Evolutionary conservation across 768 basidiomycete species (phyloP).

Genomic region (Hortiboletus flavorubellus): DNA sequence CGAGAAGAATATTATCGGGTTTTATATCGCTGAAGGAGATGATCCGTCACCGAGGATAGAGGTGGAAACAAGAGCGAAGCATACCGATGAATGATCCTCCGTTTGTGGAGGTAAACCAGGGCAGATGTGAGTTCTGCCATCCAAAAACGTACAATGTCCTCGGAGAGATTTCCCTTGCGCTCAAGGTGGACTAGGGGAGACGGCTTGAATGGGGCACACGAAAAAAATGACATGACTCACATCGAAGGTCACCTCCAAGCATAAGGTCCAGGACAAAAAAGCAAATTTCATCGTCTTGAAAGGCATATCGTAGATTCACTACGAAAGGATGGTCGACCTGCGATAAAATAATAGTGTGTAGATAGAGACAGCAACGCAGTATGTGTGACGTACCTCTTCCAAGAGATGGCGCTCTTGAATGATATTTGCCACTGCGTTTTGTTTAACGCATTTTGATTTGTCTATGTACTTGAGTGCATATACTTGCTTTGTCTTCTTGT

Average conservation of each 20-base stretch:
- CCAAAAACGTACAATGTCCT: constrained; percentile 82
- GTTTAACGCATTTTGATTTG: constrained; percentile 86
- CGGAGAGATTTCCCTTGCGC: constrained; percentile 59
- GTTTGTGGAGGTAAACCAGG: constrained; percentile 84
- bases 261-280: constrained; percentile 98
- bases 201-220: background rate
- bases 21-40: constrained; percentile 73
- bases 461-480: constrained; percentile 99
- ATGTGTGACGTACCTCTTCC: constrained; percentile 67
- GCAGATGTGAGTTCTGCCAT: constrained; percentile 83
- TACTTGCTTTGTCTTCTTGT: constrained; percentile 87
- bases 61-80: constrained; percentile 19
- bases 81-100: constrained; percentile 93
- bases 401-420: constrained; percentile 91
- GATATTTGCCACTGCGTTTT: constrained; percentile 88
- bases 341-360: background rate
- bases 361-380: constrained; percentile 7
- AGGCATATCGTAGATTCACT: constrained; percentile 90
- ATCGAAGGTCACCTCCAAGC: constrained; percentile 92
- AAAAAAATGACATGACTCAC: constrained; percentile 44
- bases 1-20: constrained; percentile 95
- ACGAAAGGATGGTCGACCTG: constrained; percentile 89
- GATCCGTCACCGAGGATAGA: constrained; percentile 7
- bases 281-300: constrained; percentile 96
- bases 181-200: constrained; percentile 73